These are phyloP conservation scores for Inga leiocalycina DNA, from an alignment of 306 rosid genomes.

Conservation along the genomic window DNA sequence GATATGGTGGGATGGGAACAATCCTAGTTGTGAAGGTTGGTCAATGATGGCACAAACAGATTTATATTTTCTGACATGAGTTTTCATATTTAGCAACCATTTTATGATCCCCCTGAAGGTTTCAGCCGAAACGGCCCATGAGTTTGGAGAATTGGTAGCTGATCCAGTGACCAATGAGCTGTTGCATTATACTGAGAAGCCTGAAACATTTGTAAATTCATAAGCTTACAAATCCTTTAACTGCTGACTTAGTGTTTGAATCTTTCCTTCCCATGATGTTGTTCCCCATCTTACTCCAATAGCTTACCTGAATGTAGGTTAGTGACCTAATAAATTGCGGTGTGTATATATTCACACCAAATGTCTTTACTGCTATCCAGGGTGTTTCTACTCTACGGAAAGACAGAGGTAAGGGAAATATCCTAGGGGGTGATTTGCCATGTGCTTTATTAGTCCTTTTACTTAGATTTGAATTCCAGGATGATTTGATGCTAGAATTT, in stretches of 20 bases:
- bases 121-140: conserved; percentile 80
- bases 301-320: conserved; percentile 61
- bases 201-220: conserved; percentile 90
- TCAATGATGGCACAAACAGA: conserved; percentile 3
- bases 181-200: conserved; percentile 94
- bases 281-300: conserved; percentile 16
- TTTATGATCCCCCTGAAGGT: conserved; percentile 53
- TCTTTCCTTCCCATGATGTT: conserved; percentile 2
- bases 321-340: conserved; percentile 93
- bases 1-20: conserved; percentile 90
- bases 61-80: conserved; percentile 18
- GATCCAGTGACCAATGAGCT: conserved; percentile 88
- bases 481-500: background rate
- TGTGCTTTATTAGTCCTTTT: background rate
- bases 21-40: conserved; percentile 88
- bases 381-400: conserved; percentile 77
- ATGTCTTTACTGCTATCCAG: conserved; percentile 74
- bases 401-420: conserved; percentile 66
- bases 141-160: conserved; percentile 92
- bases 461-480: background rate
- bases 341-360: conserved; percentile 89
- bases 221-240: conserved; percentile 20
- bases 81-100: conserved; percentile 22
- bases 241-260: conserved; percentile 22
- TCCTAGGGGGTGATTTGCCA: background rate